phyloP scores from a whole-genome alignment of 2,329 filamentous ascomycete species.

The Elsinoe necatrix region DNA sequence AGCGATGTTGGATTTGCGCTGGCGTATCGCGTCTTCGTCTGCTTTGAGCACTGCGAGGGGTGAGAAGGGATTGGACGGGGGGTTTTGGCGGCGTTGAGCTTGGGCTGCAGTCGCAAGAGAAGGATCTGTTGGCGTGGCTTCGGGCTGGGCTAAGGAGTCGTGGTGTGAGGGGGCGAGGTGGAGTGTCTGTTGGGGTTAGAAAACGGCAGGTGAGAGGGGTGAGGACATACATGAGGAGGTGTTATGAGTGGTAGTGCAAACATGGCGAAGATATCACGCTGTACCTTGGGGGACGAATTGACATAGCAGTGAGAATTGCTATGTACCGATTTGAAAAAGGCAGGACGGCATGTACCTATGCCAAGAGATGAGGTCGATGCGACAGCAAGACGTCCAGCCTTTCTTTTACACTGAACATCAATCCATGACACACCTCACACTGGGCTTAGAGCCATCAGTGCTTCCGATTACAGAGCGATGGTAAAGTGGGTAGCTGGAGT shows the following conservation, averaged over 20 bases:
- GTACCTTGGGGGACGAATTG: background rate
- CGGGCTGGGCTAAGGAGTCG: background rate
- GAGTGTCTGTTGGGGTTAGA: background rate
- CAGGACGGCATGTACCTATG: background rate
- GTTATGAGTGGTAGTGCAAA: slow-evolving; percentile 55
- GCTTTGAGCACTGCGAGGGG: slow-evolving; percentile 60
- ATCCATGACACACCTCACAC: too few species aligned
- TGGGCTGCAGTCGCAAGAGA: slow-evolving; percentile 10
- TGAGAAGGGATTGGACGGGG: slow-evolving; percentile 39
- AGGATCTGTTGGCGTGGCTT: background rate
- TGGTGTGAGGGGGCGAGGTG: slow-evolving; percentile 14
- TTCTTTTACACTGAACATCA: background rate
- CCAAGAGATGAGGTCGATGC: background rate
- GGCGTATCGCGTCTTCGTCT: slow-evolving; percentile 69
- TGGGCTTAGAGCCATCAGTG: too few species aligned
- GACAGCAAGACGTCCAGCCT: background rate
- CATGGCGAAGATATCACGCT: slow-evolving; percentile 1
- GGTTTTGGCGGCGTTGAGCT: slow-evolving; percentile 24
- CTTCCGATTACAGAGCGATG: too few species aligned
- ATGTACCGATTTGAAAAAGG: background rate
- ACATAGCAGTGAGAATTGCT: too few species aligned
- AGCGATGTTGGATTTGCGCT: slow-evolving; percentile 71
- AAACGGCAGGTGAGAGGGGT: slow-evolving; percentile 22
- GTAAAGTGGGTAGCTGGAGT: too few species aligned
- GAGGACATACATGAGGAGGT: slow-evolving; percentile 56